phyloP scores from a whole-genome alignment of 768 basidiomycete genomes.

The Leccinum fibrillosum region DNA sequence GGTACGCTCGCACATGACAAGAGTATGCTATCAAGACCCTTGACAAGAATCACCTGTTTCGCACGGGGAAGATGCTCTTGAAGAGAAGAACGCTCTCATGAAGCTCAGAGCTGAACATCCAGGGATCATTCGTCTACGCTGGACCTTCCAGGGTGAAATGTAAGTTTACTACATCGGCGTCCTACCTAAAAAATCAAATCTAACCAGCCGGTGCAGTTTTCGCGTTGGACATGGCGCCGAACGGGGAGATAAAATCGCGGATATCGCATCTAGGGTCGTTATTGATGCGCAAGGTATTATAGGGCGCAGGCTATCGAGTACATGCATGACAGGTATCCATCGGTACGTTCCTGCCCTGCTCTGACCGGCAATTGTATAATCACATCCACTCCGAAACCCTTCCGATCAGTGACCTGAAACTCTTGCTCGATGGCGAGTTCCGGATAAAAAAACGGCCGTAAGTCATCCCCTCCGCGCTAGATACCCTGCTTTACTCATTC shows the following conservation, averaged over 20 bases:
- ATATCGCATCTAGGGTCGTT: conserved; percentile 84
- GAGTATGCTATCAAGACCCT: conserved; percentile 78
- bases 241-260: conserved; percentile 74
- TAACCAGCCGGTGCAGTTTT: conserved; percentile 52
- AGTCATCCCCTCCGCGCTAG: conserved; percentile 19
- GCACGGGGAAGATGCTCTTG: conserved; percentile 72
- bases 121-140: conserved; percentile 77
- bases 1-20: conserved; percentile 52
- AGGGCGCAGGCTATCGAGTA: conserved; percentile 86
- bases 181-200: neutral
- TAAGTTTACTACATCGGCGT: conserved; percentile 37
- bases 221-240: conserved; percentile 70
- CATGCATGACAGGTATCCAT: conserved; percentile 88
- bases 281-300: conserved; percentile 76
- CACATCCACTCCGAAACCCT: neutral
- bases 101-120: conserved; percentile 68
- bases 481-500: conserved; percentile 1
- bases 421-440: conserved; percentile 80
- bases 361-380: conserved; percentile 9
- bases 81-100: conserved; percentile 78
- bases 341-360: conserved; percentile 40
- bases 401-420: conserved; percentile 60
- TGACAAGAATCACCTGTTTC: conserved; percentile 78
- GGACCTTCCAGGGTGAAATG: conserved; percentile 86
- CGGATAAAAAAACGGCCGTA: conserved; percentile 66